These are phyloP conservation scores for Diversispora eburnea DNA, from an alignment of 192 early-diverging fungal species.

Conservation along the genomic window DNA sequence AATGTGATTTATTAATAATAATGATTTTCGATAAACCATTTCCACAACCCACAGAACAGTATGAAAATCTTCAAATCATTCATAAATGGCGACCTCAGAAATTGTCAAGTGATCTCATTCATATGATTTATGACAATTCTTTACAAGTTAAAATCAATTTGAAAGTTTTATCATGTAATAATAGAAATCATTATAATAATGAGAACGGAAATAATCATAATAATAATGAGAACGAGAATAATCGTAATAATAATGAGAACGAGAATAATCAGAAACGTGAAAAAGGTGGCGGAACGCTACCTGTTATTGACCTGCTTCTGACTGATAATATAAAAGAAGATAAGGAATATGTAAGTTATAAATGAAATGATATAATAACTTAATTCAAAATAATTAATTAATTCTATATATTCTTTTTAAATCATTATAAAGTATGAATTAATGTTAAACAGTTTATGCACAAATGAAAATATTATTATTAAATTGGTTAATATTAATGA, in stretches of 20 bases:
- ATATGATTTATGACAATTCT: slow-evolving; percentile 3
- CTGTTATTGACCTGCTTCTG: too few species aligned
- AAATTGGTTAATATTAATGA: too few species aligned
- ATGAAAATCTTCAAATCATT: background rate
- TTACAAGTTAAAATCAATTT: slow-evolving; percentile 3
- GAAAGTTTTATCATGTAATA: background rate
- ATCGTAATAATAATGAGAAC: background rate
- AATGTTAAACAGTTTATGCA: too few species aligned
- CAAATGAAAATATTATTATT: too few species aligned
- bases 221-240: background rate
- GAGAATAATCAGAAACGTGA: background rate
- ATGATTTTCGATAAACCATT: background rate
- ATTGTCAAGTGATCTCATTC: background rate
- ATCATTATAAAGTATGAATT: too few species aligned
- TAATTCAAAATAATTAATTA: too few species aligned
- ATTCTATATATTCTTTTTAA: too few species aligned
- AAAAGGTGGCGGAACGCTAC: too few species aligned
- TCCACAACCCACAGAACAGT: background rate
- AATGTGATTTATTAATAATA: background rate
- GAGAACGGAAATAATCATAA: too few species aligned
- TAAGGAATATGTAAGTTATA: too few species aligned
- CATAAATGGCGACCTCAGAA: background rate
- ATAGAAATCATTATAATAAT: background rate
- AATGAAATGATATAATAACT: too few species aligned
- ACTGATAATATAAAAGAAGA: too few species aligned